phyloP scores from a whole-genome alignment of 257 asterid species.

The Nicotiana knightiana region DNA sequence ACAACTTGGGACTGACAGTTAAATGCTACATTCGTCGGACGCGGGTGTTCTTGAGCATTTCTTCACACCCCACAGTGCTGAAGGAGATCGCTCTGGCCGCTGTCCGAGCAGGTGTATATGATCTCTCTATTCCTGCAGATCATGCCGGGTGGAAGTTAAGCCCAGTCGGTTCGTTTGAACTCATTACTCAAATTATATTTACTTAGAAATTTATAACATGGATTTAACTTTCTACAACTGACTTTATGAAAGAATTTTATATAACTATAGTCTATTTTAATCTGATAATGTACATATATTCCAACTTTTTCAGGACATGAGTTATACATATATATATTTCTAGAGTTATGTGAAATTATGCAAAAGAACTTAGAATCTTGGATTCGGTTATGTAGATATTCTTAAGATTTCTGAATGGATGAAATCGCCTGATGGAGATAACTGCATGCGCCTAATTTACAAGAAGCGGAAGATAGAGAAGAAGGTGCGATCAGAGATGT shows the following conservation, averaged over 20 bases:
- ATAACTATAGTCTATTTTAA: no score
- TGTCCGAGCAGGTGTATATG: not conserved
- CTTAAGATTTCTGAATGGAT: not conserved
- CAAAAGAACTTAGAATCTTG: no score
- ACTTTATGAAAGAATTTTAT: no score
- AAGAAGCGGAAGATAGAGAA: not conserved
- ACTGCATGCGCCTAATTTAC: not conserved
- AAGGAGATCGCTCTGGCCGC: not conserved
- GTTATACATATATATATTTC: no score
- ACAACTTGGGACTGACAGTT: no score
- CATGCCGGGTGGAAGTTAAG: not conserved
- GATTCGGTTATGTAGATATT: not conserved
- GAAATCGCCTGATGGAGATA: not conserved
- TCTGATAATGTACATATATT: no score
- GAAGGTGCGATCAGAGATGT: not conserved
- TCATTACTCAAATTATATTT: not conserved
- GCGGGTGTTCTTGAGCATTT: not conserved
- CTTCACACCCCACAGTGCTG: not conserved
- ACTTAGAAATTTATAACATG: no score
- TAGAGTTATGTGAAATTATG: no score
- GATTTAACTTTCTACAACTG: no score
- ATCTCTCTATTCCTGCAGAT: not conserved
- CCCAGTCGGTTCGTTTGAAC: not conserved
- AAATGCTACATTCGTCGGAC: not conserved
- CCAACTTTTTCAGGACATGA: no score